Evolutionary conservation across 352 stramenopile genomes (phyloP).

Genomic region (Phytophthora chlamydospora): DNA sequence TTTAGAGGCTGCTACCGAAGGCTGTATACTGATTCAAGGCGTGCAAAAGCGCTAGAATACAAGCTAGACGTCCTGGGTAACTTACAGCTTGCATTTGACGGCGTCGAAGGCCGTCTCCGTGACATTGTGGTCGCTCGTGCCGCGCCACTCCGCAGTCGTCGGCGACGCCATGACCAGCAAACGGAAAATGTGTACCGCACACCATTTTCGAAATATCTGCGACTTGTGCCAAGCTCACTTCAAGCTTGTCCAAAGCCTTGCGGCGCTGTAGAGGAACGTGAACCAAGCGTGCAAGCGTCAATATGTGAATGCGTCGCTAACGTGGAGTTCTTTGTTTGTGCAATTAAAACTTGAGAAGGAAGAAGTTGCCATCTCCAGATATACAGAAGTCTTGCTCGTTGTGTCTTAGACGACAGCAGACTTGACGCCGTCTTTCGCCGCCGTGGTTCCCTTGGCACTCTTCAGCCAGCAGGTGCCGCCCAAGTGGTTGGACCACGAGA

Average conservation of each 20-base stretch:
- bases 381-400: neutral
- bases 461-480: conserved; percentile 65
- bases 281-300: no score
- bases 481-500: conserved; percentile 49
- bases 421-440: conserved; percentile 14
- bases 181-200: neutral
- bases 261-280: no score
- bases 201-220: neutral
- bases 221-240: neutral
- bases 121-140: conserved; percentile 81
- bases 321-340: neutral
- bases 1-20: conserved; percentile 21
- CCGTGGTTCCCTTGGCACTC: conserved; percentile 31
- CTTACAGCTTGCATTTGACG: conserved; percentile 80
- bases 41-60: neutral
- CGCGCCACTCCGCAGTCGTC: conserved; percentile 24
- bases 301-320: no score
- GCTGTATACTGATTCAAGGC: neutral
- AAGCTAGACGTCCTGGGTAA: neutral
- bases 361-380: no score
- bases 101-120: conserved; percentile 80
- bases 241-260: no score
- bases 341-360: neutral
- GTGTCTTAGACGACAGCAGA: conserved; percentile 18
- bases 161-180: conserved; percentile 22